Percentiles rank a stretch among this genome's conserved stretches.
Evolutionary conservation across 306 rosid genomes (phyloP).

Genomic region (Senna tora): DNA sequence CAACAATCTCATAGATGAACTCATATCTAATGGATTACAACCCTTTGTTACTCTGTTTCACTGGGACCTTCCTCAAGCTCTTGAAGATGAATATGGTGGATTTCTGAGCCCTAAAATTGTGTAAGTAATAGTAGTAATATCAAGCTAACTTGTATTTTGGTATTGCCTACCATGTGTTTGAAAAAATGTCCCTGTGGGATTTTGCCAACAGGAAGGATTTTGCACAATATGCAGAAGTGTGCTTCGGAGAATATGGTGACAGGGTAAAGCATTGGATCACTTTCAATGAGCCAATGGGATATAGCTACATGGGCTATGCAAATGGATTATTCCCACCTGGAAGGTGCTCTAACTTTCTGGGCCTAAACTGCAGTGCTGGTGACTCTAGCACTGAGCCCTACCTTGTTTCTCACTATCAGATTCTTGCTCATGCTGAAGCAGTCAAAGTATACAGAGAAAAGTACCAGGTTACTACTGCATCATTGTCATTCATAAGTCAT

Average conservation of each 20-base stretch:
- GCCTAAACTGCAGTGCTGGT: slow-evolving; percentile 36
- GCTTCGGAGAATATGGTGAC: slow-evolving; percentile 63
- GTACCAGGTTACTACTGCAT: slow-evolving; percentile 39
- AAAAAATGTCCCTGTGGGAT: neutral
- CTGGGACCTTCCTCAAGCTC: slow-evolving; percentile 63
- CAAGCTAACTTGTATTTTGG: too few relatives aligned
- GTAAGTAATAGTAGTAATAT: slow-evolving; percentile 34
- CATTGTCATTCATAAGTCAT: neutral
- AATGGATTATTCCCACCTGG: slow-evolving; percentile 50
- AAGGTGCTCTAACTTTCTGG: slow-evolving; percentile 49
- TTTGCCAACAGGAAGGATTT: slow-evolving; percentile 46
- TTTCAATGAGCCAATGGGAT: slow-evolving; percentile 51
- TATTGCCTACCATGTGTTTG: neutral
- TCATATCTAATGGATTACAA: slow-evolving; percentile 39
- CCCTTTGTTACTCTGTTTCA: slow-evolving; percentile 62
- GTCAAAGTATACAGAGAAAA: slow-evolving; percentile 41
- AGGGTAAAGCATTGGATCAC: slow-evolving; percentile 63
- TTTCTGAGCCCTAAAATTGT: slow-evolving; percentile 49
- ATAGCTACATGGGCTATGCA: slow-evolving; percentile 36
- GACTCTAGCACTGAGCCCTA: slow-evolving; percentile 50
- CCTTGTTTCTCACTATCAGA: slow-evolving; percentile 38
- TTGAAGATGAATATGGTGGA: slow-evolving; percentile 59
- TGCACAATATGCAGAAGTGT: slow-evolving; percentile 50
- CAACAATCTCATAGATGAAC: slow-evolving; percentile 57
- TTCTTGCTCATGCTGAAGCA: slow-evolving; percentile 52